Base-by-base conservation (phyloP, 2,329 filamentous ascomycete species). In the Xylariaceae sp. region DNA sequence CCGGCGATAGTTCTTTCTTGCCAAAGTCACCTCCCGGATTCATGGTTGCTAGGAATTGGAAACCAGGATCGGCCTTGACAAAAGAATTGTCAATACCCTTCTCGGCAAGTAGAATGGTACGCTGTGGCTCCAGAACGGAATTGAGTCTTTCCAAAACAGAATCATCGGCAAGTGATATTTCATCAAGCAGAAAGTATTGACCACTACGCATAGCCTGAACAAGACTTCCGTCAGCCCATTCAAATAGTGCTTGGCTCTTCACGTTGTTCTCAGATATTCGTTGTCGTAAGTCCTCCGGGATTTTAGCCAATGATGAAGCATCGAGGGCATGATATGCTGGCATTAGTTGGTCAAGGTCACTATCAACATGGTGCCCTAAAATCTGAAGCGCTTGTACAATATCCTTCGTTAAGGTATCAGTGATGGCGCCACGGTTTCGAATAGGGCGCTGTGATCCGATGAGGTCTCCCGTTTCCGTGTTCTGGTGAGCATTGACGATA, bases 11-110 rank as follows among this genome's bases (percentile, higher is more conserved):
- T 70, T 99, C 94, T 63, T 92, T 90, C 74, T 99, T 99, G 60
- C 94, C 94, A 69, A 97, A 99, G 67, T 99, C 94, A 43, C 95
- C 94, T 47, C 95, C 95, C 8, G 94, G 94, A 62, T 99, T 99
- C 94, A 99, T 99, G 0, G 94, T 99, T 3, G 94, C 92, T 55
- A 99, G 83, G 71, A 99, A 96, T 65, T 99, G 92, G 71, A 97
- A 99, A 0, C 87, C 89, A 39, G 87, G 78, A 10, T 78, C 72
- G 5, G 88, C 94, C 37, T 81, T 80, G 22, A 99, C 80, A 59
- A 89, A 85, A 0, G 91, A 91, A 68, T 96, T 86, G 5, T 88
- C 80, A 1, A 89, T 83, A 0, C 94, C 95, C 71, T 97, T 99
- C 69, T 99, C 94, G 0, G 95, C 95, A 15, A 99, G 80, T 2